Percentiles rank a stretch among this genome's conserved stretches.
Evolutionary conservation across 257 asterid species (phyloP).

Genomic region (Lantana camara): DNA sequence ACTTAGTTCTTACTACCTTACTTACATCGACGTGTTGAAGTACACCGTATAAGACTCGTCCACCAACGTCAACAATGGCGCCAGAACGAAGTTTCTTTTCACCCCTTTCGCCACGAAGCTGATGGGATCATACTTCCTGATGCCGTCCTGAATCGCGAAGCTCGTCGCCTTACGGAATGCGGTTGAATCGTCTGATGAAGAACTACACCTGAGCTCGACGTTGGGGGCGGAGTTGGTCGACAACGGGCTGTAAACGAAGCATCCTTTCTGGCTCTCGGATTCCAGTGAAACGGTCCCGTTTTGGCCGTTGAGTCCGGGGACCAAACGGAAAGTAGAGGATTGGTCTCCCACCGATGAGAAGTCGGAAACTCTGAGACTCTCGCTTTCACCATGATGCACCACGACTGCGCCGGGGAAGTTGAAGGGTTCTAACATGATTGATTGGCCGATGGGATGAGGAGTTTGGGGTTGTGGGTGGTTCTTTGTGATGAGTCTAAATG

Average conservation of each 20-base stretch:
- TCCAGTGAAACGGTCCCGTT: slow-evolving; percentile 51
- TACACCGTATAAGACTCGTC: slow-evolving; percentile 92
- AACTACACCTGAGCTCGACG: slow-evolving; percentile 59
- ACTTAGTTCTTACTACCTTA: background rate
- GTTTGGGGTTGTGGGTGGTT: slow-evolving; percentile 21
- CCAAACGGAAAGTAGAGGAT: slow-evolving; percentile 43
- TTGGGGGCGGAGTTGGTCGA: slow-evolving; percentile 29
- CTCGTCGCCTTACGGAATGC: slow-evolving; percentile 58
- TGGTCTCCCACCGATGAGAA: background rate
- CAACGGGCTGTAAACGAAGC: slow-evolving; percentile 43
- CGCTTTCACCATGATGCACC: slow-evolving; percentile 51
- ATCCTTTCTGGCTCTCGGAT: slow-evolving; percentile 45
- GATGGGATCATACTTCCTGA: slow-evolving; percentile 67
- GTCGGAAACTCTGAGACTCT: slow-evolving; percentile 41
- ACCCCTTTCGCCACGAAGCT: slow-evolving; percentile 82
- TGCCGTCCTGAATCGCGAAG: slow-evolving; percentile 55
- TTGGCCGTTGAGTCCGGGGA: slow-evolving; percentile 46
- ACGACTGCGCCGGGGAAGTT: slow-evolving; percentile 69
- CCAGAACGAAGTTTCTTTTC: slow-evolving; percentile 54
- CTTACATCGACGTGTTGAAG: slow-evolving; percentile 44
- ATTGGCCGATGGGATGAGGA: slow-evolving; percentile 27
- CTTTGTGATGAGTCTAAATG: slow-evolving; percentile 58
- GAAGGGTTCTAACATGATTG: slow-evolving; percentile 64
- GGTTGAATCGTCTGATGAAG: slow-evolving; percentile 28
- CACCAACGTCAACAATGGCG: slow-evolving; percentile 66